These are phyloP conservation scores for Mangifera indica DNA, from an alignment of 345 rosid species.

Conservation along the genomic window DNA sequence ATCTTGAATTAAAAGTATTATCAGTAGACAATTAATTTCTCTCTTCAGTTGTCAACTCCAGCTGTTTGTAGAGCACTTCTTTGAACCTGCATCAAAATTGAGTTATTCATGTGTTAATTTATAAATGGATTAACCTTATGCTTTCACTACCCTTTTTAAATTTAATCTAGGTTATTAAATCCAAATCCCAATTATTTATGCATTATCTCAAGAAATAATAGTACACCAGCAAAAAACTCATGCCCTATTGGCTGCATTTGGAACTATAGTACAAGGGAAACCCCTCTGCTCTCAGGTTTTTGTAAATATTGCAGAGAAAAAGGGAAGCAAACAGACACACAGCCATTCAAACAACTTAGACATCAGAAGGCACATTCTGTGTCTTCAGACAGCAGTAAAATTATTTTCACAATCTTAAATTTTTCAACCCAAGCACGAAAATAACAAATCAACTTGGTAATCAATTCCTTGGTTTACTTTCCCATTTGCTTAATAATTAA, in stretches of 20 bases:
- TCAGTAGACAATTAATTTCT: not conserved
- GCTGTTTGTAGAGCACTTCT: not conserved
- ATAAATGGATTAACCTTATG: not conserved
- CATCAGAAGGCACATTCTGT: not conserved
- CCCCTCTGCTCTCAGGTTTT: not conserved
- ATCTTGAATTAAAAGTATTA: not conserved
- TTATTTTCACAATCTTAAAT: not conserved
- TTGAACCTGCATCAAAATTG: constrained; percentile 19
- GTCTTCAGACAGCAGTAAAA: not conserved
- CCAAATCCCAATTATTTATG: not conserved
- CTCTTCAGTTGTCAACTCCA: not conserved
- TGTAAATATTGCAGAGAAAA: not conserved
- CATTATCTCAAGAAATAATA: not conserved
- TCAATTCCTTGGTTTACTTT: not conserved
- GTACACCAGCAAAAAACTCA: not conserved
- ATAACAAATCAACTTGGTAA: not conserved
- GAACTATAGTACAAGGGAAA: not conserved
- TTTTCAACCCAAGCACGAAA: not conserved
- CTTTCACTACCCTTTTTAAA: not conserved
- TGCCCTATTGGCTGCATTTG: not conserved
- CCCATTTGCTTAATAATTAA: not conserved
- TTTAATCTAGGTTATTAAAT: not conserved
- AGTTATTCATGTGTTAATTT: not conserved
- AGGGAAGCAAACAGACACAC: not conserved
- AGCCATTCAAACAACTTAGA: not conserved